Base-by-base conservation (phyloP, 1,139 yeast species). In the Dujonia santamariae region DNA sequence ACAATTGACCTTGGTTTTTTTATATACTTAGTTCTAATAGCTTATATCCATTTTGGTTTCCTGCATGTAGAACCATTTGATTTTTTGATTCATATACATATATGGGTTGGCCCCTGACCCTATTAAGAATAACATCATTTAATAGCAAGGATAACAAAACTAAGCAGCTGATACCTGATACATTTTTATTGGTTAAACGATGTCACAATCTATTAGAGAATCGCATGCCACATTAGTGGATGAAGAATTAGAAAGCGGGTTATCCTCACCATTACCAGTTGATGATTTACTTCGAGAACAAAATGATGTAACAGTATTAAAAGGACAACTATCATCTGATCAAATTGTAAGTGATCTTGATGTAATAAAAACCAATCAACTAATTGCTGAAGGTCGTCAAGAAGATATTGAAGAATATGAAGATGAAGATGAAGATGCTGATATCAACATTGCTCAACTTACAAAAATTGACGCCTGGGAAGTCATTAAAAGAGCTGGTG, bases 401-500 rank as follows among this genome's bases (percentile, higher is more conserved):
- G 31, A 28, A 16, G n/a, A 12, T 6, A 11, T 13, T 13, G 30
- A 14, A 12, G 31, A 28, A n/a, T 15, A 13, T 11, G 9, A 28
- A 5, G 21, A n/a, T 13, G 46, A 46, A 19, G 31, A 28, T 14
- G 16, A 8, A 11, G 27, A 25, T 18, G 11, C 6, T 17, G 29
- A 18, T n/a, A 24, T 19, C 6, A 21, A 16, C 4, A 13, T 32
- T 11, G 26, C 30, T n/a, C 26, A 21, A n/a, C 30, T 19, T 39
- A 45, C 35, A 36, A 45, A 22, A 4, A 41, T 53, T 28, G 47
- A 46, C 33, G 35, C 61, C 15, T 64, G 67, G 64, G 56, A 55
- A 3, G 56, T 75, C 24, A 33, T 75, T 28, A 59, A 66, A 36
- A 68, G 72, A 26, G 67, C 82, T 15, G 77, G 88, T 3, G 80